phyloP scores from a whole-genome alignment of 176 grass and related monocot genomes.

The Oryza rufipogon region DNA sequence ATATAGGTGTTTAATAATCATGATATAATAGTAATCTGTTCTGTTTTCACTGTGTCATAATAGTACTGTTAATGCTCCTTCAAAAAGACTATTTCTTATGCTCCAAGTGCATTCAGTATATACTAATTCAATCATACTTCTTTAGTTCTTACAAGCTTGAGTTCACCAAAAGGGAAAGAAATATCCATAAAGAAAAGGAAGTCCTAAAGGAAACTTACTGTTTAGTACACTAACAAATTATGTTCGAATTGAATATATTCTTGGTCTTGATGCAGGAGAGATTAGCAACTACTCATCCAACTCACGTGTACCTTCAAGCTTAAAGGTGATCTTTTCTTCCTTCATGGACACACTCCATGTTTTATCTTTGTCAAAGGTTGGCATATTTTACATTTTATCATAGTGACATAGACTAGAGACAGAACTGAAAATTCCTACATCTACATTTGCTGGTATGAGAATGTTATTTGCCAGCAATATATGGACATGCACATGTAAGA shows the following conservation, averaged over 20 bases:
- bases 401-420: neutral
- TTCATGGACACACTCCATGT: neutral
- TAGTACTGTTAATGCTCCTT: conserved; percentile 26
- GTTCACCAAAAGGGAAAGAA: neutral
- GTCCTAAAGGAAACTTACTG: neutral
- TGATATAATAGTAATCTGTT: conserved; percentile 21
- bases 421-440: neutral
- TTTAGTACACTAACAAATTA: conserved; percentile 16
- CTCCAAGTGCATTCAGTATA: conserved; percentile 9
- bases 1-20: conserved; percentile 42
- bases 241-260: conserved; percentile 44
- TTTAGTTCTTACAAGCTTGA: conserved; percentile 8
- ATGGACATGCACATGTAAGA: conserved; percentile 1
- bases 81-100: conserved; percentile 2
- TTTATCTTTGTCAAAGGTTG: conserved; percentile 26
- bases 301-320: conserved; percentile 20
- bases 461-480: neutral
- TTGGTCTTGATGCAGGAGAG: conserved; percentile 50
- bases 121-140: neutral
- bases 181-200: neutral
- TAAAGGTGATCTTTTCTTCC: conserved; percentile 43
- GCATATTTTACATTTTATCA: conserved; percentile 21
- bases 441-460: neutral
- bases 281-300: conserved; percentile 44
- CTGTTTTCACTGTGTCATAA: conserved; percentile 15